Conservation (phyloP, 345 rosid species). For the Gossypium rotundifolium region DNA sequence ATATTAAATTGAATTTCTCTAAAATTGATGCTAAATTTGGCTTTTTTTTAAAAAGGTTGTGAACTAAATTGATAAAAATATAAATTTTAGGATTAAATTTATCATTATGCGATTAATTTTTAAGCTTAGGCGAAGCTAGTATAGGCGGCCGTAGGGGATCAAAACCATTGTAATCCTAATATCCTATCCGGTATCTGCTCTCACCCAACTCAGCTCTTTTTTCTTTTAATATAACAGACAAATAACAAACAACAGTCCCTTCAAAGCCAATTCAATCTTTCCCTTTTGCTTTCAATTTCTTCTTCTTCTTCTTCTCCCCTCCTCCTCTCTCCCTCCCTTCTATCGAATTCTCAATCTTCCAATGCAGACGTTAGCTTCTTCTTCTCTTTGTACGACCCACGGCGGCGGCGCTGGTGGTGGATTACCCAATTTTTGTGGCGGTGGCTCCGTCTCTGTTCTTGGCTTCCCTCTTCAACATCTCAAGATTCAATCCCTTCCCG, state of each 20-base stretch:
- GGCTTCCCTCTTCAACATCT: conserved; percentile 43
- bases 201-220: not conserved
- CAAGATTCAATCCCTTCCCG: conserved; percentile 29
- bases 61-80: too few species aligned
- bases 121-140: too few species aligned
- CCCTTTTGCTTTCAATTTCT: not conserved
- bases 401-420: conserved; percentile 3
- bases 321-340: not conserved
- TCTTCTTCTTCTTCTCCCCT: not conserved
- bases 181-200: conserved; percentile 16
- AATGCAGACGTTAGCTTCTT: conserved; percentile 34
- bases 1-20: too few species aligned
- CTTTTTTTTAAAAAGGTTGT: accelerated
- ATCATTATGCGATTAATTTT: too few species aligned
- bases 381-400: conserved; percentile 21
- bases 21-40: too few species aligned
- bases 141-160: conserved; percentile 1
- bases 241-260: conserved; percentile 7
- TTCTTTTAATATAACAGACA: not conserved
- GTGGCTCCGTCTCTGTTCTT: conserved; percentile 45
- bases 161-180: not conserved
- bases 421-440: conserved; percentile 10
- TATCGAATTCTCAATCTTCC: not conserved
- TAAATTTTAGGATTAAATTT: too few species aligned
- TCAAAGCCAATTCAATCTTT: conserved; percentile 21